Evolutionary conservation across 345 rosid genomes (phyloP).

Genomic region (Xanthoceras sorbifolium): DNA sequence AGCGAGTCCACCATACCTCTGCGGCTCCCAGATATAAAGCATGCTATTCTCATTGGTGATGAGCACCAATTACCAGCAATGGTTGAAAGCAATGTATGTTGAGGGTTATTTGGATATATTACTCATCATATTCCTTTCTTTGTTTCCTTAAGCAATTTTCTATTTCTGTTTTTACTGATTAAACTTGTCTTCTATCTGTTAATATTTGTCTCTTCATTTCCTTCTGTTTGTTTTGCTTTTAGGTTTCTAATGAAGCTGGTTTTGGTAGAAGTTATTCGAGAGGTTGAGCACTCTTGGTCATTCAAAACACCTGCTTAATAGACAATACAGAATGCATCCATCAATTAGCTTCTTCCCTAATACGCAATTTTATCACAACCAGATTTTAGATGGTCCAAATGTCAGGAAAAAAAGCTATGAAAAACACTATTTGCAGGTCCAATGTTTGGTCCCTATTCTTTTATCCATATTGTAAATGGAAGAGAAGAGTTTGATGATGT

Average conservation of each 20-base stretch:
- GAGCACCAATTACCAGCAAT: conserved; percentile 50
- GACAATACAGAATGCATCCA: conserved; percentile 85
- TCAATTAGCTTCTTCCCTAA: conserved; percentile 62
- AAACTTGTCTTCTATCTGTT: neutral
- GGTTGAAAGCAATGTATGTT: conserved; percentile 48
- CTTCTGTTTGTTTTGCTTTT: neutral
- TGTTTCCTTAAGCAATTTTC: neutral
- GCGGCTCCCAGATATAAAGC: conserved; percentile 38
- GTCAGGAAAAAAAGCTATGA: conserved; percentile 36
- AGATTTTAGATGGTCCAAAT: conserved; percentile 49
- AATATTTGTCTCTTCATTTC: neutral
- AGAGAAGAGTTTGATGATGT: conserved; percentile 30
- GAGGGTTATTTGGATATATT: neutral
- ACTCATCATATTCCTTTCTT: neutral
- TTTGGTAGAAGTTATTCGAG: conserved; percentile 72
- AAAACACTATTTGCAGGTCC: conserved; percentile 36
- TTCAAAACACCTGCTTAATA: conserved; percentile 47
- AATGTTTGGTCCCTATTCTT: conserved; percentile 55
- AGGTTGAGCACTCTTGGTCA: conserved; percentile 52
- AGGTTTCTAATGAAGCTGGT: conserved; percentile 40
- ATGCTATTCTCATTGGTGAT: conserved; percentile 50
- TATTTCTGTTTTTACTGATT: neutral
- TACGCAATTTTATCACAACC: conserved; percentile 40
- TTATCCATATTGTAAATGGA: conserved; percentile 42
- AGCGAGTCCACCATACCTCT: conserved; percentile 55